Conservation (phyloP, 768 basidiomycete species). For the Boletus rubescentipes region DNA sequence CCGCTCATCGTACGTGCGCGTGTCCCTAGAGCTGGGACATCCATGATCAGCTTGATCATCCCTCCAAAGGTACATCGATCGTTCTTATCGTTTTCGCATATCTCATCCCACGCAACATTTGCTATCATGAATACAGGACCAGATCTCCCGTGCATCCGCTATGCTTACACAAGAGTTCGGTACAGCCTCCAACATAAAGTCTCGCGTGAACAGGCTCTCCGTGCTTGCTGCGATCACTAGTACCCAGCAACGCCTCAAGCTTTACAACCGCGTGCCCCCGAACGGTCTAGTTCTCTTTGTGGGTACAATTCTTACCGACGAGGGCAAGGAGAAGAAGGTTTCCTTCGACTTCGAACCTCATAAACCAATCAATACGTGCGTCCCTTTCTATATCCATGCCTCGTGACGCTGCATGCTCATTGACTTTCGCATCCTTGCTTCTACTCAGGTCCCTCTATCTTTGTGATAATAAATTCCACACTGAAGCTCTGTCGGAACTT, state of each 20-base stretch:
- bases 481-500: constrained; percentile 93
- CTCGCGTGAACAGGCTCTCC: constrained; percentile 95
- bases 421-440: neutral
- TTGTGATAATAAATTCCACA: constrained; percentile 99
- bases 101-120: neutral
- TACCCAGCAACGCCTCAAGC: constrained; percentile 95
- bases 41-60: constrained; percentile 98
- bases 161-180: constrained; percentile 99
- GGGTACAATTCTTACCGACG: constrained; percentile 95
- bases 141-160: constrained; percentile 89
- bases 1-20: constrained; percentile 23
- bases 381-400: constrained; percentile 9
- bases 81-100: constrained; percentile 3
- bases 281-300: constrained; percentile 98
- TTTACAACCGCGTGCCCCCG: constrained; percentile 94
- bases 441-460: constrained; percentile 84
- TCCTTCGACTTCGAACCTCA: constrained; percentile 99
- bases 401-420: neutral
- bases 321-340: constrained; percentile 99
- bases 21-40: constrained; percentile 78
- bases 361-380: constrained; percentile 98
- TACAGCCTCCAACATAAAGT: constrained; percentile 99
- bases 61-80: constrained; percentile 75
- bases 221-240: constrained; percentile 98
- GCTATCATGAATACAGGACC: constrained; percentile 53